phyloP scores from a whole-genome alignment of 2,329 filamentous ascomycete genomes.

The Penicillium frequentans region DNA sequence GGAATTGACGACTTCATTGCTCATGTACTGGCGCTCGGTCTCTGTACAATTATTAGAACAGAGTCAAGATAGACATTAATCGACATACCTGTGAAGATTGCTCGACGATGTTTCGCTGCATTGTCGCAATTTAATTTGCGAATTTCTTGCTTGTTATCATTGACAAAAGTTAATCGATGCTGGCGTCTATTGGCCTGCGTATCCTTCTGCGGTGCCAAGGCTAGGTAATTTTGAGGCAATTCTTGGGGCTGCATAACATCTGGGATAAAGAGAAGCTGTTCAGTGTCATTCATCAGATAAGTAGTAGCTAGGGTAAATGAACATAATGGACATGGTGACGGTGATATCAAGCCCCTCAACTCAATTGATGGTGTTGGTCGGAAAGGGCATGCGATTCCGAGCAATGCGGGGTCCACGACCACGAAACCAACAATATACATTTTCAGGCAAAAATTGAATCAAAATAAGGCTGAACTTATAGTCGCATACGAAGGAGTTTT shows the following conservation, averaged over 20 bases:
- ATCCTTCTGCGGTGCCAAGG: neutral
- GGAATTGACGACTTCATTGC: slow-evolving; percentile 3
- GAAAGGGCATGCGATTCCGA: neutral
- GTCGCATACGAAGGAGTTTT: too few relatives aligned
- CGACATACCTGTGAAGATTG: slow-evolving; percentile 13
- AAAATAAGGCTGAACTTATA: too few relatives aligned
- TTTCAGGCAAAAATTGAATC: too few relatives aligned
- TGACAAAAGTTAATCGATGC: slow-evolving; percentile 10
- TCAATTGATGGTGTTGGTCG: too few relatives aligned
- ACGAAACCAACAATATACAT: neutral
- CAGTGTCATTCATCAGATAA: neutral
- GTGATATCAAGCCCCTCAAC: neutral
- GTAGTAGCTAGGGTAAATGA: neutral
- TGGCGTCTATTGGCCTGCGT: neutral
- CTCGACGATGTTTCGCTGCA: slow-evolving; percentile 13
- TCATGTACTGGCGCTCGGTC: slow-evolving; percentile 14
- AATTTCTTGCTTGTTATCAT: slow-evolving; percentile 8
- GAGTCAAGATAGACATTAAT: neutral
- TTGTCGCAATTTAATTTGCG: slow-evolving; percentile 13
- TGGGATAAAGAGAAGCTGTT: neutral
- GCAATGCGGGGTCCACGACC: neutral
- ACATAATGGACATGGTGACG: neutral
- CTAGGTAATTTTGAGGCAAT: neutral
- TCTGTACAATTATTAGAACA: slow-evolving; percentile 3
- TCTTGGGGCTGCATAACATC: neutral